phyloP scores from a whole-genome alignment of 2,329 filamentous ascomycete species.

The Torrubiella hemipterigena region DNA sequence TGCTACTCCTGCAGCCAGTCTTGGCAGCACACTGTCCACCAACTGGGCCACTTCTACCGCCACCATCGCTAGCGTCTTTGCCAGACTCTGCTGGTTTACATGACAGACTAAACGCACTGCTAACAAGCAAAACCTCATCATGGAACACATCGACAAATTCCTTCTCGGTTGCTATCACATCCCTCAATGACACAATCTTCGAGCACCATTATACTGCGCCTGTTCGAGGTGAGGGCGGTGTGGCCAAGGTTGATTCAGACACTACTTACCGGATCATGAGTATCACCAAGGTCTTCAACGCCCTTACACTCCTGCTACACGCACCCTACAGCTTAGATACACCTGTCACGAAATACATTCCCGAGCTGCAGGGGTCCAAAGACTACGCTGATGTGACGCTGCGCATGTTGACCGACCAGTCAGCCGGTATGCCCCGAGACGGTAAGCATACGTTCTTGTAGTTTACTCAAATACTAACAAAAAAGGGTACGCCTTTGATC shows the following conservation, averaged over 20 bases:
- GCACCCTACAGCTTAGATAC: not conserved
- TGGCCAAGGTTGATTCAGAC: constrained; percentile 18
- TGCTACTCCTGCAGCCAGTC: too few relatives aligned
- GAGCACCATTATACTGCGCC: constrained; percentile 22
- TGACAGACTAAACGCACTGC: not conserved
- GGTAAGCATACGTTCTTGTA: too few relatives aligned
- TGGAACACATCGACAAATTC: not conserved
- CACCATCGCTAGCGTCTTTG: not conserved
- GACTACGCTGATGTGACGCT: constrained; percentile 7
- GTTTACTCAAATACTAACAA: not conserved
- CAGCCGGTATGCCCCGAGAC: constrained; percentile 6
- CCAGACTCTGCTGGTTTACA: not conserved
- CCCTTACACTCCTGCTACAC: constrained; percentile 17
- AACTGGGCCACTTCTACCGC: not conserved
- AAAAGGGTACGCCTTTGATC: not conserved
- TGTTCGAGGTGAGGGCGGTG: constrained; percentile 3
- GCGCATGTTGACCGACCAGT: constrained; percentile 7
- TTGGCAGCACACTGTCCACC: not conserved
- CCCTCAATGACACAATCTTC: constrained; percentile 17
- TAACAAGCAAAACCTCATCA: not conserved
- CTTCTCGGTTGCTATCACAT: not conserved
- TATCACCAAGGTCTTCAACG: constrained; percentile 26
- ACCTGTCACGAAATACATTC: not conserved
- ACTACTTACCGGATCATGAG: constrained; percentile 29
- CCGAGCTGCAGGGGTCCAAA: not conserved